Evolutionary conservation across 1,284 basidiomycete species (phyloP), one percentile per base, ranked within the genome.

Genomic region (Trichosporon asahii): DNA sequence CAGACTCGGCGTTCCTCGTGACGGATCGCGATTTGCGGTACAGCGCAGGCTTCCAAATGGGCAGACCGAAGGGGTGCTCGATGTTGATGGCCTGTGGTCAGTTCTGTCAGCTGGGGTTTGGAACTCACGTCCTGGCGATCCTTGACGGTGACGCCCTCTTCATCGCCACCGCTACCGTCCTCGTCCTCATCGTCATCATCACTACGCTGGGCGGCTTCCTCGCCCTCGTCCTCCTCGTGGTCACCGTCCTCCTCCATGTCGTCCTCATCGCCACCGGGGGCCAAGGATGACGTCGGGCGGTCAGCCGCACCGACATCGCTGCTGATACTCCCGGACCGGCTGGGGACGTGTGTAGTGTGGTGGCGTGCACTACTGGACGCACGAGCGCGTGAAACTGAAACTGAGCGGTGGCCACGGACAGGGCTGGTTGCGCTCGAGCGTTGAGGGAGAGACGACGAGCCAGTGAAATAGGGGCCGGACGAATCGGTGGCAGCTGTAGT

Each of bases 11-110:
- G 82, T 95, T 91, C 68, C 95, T 91, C 57, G 96, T 98, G 75
- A 99, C 93, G 1, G 95, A 95, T 64, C 97, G 91, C 31, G 92
- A 93, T 83, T 99, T 99, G 85, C 97, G 96, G 89, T 99, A 99
- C 67, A 99, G 84, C 0, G 97, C 97, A 14, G 97, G 97, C 84
- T 99, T 99, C 97, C 97, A 99, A 80, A 99, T 98, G 61, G 94
- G 97, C 74, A 99, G 87, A 86, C 97, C 97, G 83, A 99, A 99
- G 7, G 97, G 97, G 83, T 99, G 97, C 81, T 98, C 94, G 80
- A 98, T 95, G 84, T 99, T 99, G 83, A 99, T 97, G 76, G 87
- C 87, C 85, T 85, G 21, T 61, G 63, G 67, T 75, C 33, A 72
- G 69, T 33, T 29, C 21, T 55, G n/a, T 23, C 21, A 64, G n/a